Conservation (phyloP, 768 basidiomycete genomes). For the Pleurotus citrinopileatus region DNA sequence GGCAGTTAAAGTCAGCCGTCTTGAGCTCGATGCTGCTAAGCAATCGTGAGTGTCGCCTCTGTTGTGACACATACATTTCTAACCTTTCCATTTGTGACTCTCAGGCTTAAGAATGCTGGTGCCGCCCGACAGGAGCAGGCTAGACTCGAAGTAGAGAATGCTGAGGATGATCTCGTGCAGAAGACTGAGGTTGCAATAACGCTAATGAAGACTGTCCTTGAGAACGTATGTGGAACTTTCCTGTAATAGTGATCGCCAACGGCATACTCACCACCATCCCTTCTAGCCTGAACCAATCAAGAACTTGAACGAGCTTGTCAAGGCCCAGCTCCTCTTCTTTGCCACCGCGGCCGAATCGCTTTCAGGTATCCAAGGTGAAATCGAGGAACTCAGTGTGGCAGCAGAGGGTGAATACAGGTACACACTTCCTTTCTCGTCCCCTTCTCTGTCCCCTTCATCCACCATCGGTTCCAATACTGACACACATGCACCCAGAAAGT, state of each 20-base stretch:
- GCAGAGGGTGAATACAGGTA: constrained; percentile 96
- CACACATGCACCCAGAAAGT: constrained; percentile 54
- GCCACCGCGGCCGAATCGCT: constrained; percentile 77
- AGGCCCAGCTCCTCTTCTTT: constrained; percentile 79
- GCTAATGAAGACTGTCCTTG: constrained; percentile 96
- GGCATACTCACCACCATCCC: constrained; percentile 2
- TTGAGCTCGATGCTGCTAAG: constrained; percentile 91
- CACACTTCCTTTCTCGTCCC: neutral
- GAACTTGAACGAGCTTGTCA: constrained; percentile 88
- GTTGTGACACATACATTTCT: neutral
- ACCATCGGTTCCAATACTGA: neutral
- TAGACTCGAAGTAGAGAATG: constrained; percentile 87
- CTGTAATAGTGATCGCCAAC: neutral
- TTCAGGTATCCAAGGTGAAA: constrained; percentile 81
- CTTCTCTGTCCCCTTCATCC: neutral
- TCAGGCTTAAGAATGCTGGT: constrained; percentile 74
- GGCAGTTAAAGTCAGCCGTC: constrained; percentile 72
- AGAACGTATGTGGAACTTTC: constrained; percentile 66
- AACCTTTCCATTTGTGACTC: neutral
- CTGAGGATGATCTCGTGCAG: constrained; percentile 94
- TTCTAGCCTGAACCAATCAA: constrained; percentile 90
- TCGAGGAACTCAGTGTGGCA: constrained; percentile 89
- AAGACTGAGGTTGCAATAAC: constrained; percentile 97
- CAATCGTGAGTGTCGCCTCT: constrained; percentile 56
- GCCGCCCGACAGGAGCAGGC: constrained; percentile 88